Conservation (phyloP, 441 rosid species). For the Aquilaria agallochum region DNA sequence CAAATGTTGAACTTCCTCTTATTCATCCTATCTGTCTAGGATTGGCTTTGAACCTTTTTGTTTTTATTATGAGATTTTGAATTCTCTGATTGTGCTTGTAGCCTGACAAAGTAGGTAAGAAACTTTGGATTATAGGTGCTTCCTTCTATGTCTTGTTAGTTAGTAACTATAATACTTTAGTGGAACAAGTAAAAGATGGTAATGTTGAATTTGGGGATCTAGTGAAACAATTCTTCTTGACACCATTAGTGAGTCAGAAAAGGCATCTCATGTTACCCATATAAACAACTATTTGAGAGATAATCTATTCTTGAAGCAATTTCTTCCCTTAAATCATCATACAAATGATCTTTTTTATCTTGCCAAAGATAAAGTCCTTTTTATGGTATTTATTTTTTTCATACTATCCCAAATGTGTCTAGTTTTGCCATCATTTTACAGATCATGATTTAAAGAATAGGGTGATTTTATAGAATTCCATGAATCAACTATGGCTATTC, state of each 20-base stretch:
- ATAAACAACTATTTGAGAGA: slow-evolving; percentile 57
- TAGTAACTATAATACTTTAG: not conserved
- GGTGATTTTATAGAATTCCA: no score
- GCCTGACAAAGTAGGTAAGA: slow-evolving; percentile 35
- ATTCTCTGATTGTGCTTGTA: slow-evolving; percentile 43
- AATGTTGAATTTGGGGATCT: not conserved
- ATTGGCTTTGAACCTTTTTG: slow-evolving; percentile 39
- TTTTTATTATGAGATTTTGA: slow-evolving; percentile 41
- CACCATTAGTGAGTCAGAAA: slow-evolving; percentile 54
- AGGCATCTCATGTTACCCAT: slow-evolving; percentile 60
- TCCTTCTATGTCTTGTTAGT: not conserved
- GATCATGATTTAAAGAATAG: no score
- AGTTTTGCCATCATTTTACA: no score
- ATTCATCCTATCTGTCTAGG: slow-evolving; percentile 40
- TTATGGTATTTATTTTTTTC: slow-evolving; percentile 37
- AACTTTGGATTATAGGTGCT: not conserved
- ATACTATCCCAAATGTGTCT: no score
- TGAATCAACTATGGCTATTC: no score
- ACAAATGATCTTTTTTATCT: slow-evolving; percentile 51
- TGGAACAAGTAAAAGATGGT: not conserved
- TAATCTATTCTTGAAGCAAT: slow-evolving; percentile 51
- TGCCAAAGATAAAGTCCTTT: slow-evolving; percentile 63
- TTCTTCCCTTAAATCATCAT: slow-evolving; percentile 55
- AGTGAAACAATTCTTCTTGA: slow-evolving; percentile 25
- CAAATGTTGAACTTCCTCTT: slow-evolving; percentile 32